These are phyloP conservation scores for Ampelocalamus luodianensis DNA, from an alignment of 176 grass and related monocot species.

Conservation along the genomic window DNA sequence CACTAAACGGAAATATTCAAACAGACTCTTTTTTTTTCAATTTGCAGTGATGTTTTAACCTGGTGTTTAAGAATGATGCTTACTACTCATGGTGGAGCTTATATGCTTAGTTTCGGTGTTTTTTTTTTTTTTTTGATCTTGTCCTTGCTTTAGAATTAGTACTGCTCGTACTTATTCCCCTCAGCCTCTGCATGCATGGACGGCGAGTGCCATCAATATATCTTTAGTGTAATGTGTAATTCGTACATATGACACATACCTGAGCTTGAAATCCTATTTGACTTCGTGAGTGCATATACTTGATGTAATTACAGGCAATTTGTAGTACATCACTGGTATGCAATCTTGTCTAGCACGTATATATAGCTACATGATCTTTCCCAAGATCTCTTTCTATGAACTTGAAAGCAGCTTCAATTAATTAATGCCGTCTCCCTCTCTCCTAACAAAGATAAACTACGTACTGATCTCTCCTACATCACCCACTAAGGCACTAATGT, in stretches of 20 bases:
- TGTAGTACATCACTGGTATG: background rate
- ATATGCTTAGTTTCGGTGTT: background rate
- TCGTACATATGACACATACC: background rate
- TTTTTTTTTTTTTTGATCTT: background rate
- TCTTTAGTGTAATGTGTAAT: background rate
- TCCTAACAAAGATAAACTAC: slow-evolving; percentile 17
- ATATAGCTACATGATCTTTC: background rate
- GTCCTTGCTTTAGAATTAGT: background rate
- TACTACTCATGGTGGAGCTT: background rate
- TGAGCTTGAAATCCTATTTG: background rate
- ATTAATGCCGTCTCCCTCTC: slow-evolving; percentile 20
- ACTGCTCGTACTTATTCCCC: background rate
- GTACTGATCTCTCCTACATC: background rate
- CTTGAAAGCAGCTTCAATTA: background rate
- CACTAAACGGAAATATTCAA: background rate
- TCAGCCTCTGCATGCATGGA: background rate
- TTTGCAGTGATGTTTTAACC: slow-evolving; percentile 1
- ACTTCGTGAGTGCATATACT: background rate
- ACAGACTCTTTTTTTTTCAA: background rate
- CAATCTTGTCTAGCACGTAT: background rate
- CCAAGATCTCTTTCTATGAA: background rate
- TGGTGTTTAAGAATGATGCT: background rate
- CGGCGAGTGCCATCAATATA: background rate
- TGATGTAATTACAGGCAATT: background rate
- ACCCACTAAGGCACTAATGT: background rate